Percentiles rank a stretch among this genome's conserved stretches.
These are phyloP conservation scores for Serendipita sp. DNA, from an alignment of 768 basidiomycete species.

Conservation along the genomic window DNA sequence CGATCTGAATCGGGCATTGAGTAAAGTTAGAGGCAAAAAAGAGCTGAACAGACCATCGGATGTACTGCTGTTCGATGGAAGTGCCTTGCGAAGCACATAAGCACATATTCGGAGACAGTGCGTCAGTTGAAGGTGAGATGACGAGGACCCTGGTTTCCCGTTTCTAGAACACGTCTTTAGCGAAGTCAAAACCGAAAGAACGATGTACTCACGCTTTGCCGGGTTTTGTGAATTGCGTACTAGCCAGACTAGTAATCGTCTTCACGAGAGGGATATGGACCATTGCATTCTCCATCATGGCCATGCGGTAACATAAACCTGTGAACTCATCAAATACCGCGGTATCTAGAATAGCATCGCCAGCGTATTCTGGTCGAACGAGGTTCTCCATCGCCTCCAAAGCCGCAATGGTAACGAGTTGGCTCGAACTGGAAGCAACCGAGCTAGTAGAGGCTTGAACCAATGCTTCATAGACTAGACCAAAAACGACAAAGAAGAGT, in stretches of 20 bases:
- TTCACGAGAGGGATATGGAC: conserved; percentile 62
- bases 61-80: conserved; percentile 37
- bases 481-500: conserved; percentile 82
- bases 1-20: neutral
- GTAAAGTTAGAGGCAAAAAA: neutral
- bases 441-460: conserved; percentile 49
- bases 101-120: conserved; percentile 77
- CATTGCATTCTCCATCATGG: conserved; percentile 63
- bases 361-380: conserved; percentile 67
- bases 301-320: conserved; percentile 76
- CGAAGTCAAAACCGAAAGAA: neutral
- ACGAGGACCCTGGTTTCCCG: neutral
- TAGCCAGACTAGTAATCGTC: conserved; percentile 44
- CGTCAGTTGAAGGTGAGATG: conserved; percentile 23
- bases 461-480: conserved; percentile 84
- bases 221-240: conserved; percentile 19
- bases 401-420: conserved; percentile 39
- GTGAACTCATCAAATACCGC: conserved; percentile 82
- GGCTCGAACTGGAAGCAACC: conserved; percentile 28
- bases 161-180: neutral
- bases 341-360: conserved; percentile 64
- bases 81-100: conserved; percentile 58
- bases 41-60: conserved; percentile 30
- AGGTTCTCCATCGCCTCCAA: conserved; percentile 66
- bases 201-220: conserved; percentile 2